A percentile compares a stretch with the other conserved stretches of the same genome.
These are phyloP conservation scores for Hanseniaspora thailandica DNA, from an alignment of 805 yeast species.

Conservation along the genomic window DNA sequence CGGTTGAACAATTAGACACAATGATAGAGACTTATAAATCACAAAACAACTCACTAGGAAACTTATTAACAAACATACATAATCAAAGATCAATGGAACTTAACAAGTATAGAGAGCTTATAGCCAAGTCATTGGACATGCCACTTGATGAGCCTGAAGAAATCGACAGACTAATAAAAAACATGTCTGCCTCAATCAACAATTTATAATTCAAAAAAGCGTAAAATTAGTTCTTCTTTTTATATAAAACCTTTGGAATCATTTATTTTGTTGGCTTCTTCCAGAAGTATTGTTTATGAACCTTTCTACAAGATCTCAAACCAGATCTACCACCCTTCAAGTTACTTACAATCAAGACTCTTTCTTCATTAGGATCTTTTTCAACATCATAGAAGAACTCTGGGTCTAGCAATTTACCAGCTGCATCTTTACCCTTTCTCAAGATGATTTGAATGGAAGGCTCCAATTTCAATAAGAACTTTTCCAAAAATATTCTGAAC, in stretches of 20 bases:
- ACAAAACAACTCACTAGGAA: neutral
- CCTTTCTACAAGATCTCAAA: constrained; percentile 78
- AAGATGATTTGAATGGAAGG: constrained; percentile 74
- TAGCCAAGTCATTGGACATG: constrained; percentile 11
- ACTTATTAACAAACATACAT: neutral
- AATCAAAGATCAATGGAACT: neutral
- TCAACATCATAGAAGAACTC: constrained; percentile 87
- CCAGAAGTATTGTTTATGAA: constrained; percentile 66
- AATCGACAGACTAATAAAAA: neutral
- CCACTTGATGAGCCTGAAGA: neutral
- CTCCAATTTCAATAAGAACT: constrained; percentile 22
- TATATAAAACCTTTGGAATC: no score
- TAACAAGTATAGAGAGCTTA: constrained; percentile 3
- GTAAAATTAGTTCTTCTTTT: neutral
- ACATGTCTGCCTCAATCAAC: neutral
- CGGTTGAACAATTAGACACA: constrained; percentile 1
- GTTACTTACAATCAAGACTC: constrained; percentile 59
- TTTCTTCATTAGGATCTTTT: constrained; percentile 57
- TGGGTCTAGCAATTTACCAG: constrained; percentile 86
- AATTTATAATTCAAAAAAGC: neutral
- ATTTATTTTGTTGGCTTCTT: constrained; percentile 33
- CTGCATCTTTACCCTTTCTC: constrained; percentile 89
- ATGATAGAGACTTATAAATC: constrained; percentile 7
- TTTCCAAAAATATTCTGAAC: constrained; percentile 35
- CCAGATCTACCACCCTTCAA: constrained; percentile 69